Evolutionary conservation across 176 grass and related monocot species (phyloP), one percentile per base, ranked within the genome.

Genomic region (Eleusine indica): DNA sequence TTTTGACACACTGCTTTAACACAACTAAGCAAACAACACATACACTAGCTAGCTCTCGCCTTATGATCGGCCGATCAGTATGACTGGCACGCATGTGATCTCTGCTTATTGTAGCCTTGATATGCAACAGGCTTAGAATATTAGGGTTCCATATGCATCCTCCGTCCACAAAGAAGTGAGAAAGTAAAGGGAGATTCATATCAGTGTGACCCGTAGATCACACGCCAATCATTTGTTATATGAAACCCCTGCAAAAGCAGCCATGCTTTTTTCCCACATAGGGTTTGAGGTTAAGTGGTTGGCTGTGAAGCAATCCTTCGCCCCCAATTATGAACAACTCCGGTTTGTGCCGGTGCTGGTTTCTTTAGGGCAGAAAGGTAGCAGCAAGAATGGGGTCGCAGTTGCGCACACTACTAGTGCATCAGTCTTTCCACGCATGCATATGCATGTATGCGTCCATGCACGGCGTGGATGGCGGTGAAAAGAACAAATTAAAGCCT

Each of bases 21-120:
- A 63, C 39, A 13, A 47, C 4, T 21, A 75, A 48, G 43, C 64
- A 35, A 7, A 6, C 18, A 17, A 53, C 15, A 16, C 13, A 53
- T 4, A 53, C 51, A 5, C 51, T 51, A 51, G 13, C 51, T 53
- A 14, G 51, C 51, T 51, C 14, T 4, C 43, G 8, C 3, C 14
- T 16, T 53, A 4, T 5, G 51, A 53, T 53, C 48, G 51, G 5
- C 4, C 51, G 51, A 53, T 53, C 48, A 28, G 18, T 47, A 49
- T 30, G 70, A 30, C 48, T 74, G 72, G 51, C 21, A 2, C 8
- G 51, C 79, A 81, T 81, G 79, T 71, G 79, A 81, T 81, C 79
- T 70, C 79, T 81, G 66, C 58, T 80, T 68, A 38, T 81, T 81
- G 79, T 81, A 81, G 79, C 51, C 79, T 41, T 41, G 67, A 81